A percentile compares a stretch with the other conserved stretches of the same genome.
Conservation (phyloP, 306 rosid genomes). For the Quercus suber region DNA sequence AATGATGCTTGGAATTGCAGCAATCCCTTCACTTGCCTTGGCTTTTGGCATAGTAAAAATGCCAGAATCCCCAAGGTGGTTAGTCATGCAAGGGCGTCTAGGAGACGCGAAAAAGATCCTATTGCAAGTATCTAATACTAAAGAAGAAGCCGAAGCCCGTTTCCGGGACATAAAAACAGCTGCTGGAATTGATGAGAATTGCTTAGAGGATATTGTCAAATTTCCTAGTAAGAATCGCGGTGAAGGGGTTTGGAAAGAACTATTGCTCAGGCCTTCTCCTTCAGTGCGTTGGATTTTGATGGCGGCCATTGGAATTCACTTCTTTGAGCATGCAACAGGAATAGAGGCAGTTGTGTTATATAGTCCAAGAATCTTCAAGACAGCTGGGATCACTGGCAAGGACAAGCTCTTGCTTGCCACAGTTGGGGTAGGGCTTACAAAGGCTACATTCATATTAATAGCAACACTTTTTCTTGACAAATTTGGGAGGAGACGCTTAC, state of each 20-base stretch:
- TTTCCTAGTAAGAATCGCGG: slow-evolving; percentile 6
- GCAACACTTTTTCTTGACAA: slow-evolving; percentile 56
- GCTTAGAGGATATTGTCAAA: slow-evolving; percentile 19
- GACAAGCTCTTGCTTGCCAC: slow-evolving; percentile 66
- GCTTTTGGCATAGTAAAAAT: slow-evolving; percentile 44
- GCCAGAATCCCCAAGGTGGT: slow-evolving; percentile 97
- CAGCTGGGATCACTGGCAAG: slow-evolving; percentile 59
- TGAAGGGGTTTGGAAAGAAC: slow-evolving; percentile 61
- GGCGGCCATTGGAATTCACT: slow-evolving; percentile 69
- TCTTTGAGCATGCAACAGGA: slow-evolving; percentile 74
- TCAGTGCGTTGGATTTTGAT: slow-evolving; percentile 63
- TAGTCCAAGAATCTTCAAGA: slow-evolving; percentile 73
- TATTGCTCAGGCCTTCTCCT: slow-evolving; percentile 49
- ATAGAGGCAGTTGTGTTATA: slow-evolving; percentile 80
- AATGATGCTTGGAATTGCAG: slow-evolving; percentile 76
- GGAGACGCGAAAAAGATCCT: slow-evolving; percentile 47
- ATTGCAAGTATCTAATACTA: slow-evolving; percentile 32
- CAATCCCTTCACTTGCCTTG: slow-evolving; percentile 57
- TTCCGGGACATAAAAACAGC: slow-evolving; percentile 58
- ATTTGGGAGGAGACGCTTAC: slow-evolving; percentile 55
- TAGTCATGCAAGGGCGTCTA: slow-evolving; percentile 62
- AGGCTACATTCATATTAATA: slow-evolving; percentile 42
- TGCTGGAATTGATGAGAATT: slow-evolving; percentile 42
- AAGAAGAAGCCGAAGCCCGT: slow-evolving; percentile 56
- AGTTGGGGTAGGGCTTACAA: slow-evolving; percentile 64